These are phyloP conservation scores for Apiotrichum sp. DNA, from an alignment of 1,284 basidiomycete species.

Conservation along the genomic window DNA sequence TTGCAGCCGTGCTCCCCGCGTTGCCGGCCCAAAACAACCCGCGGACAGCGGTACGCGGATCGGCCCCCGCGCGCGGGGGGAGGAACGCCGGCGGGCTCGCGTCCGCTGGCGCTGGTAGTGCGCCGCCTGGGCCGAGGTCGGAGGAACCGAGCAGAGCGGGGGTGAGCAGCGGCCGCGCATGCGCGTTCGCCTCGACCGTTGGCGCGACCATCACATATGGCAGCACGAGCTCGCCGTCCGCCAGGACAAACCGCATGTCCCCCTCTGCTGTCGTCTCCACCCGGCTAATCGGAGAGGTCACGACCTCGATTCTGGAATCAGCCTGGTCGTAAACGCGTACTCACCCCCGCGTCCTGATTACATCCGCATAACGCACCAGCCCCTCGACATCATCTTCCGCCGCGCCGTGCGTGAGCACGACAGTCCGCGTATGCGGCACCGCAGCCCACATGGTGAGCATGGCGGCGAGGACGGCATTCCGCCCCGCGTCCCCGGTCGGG, in stretches of 20 bases:
- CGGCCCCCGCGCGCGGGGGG: constrained; percentile 26
- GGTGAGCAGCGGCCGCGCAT: constrained; percentile 12
- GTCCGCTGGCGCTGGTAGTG: constrained; percentile 7
- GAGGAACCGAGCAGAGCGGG: not conserved
- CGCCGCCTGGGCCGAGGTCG: constrained; percentile 10
- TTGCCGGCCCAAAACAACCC: constrained; percentile 35
- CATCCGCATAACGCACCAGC: constrained; percentile 7
- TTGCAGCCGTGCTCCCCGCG: constrained; percentile 19
- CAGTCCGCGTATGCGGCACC: constrained; percentile 14
- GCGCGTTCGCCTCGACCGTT: constrained; percentile 6
- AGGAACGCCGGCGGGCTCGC: not conserved
- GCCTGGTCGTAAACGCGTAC: constrained; percentile 1
- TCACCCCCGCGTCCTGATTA: constrained; percentile 20
- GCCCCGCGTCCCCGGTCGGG: constrained; percentile 6
- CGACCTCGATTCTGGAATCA: constrained; percentile 14
- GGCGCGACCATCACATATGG: constrained; percentile 23
- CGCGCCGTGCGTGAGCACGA: constrained; percentile 27
- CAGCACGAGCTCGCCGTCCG: constrained; percentile 7
- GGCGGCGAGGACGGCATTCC: constrained; percentile 17
- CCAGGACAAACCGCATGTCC: constrained; percentile 11
- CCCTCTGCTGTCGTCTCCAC: constrained; percentile 1
- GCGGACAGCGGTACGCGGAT: constrained; percentile 20
- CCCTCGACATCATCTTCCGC: constrained; percentile 18
- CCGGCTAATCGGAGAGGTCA: constrained; percentile 13
- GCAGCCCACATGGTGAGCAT: constrained; percentile 25